Evolutionary conservation across 2,329 filamentous ascomycete genomes (phyloP).

Genomic region (Arthrobotrys sphaeroides): DNA sequence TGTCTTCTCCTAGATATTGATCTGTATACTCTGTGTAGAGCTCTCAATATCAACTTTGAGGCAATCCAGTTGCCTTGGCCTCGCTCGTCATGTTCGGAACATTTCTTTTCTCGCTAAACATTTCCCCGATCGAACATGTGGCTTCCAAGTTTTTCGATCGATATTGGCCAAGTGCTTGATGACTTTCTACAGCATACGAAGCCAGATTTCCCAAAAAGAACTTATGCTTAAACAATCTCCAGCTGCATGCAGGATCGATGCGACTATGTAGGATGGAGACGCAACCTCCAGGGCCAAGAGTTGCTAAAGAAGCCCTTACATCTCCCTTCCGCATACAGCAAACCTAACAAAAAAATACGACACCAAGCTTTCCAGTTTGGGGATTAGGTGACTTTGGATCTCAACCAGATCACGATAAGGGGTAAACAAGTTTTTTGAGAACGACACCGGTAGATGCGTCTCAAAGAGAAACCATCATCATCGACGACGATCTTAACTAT

Average conservation of each 20-base stretch:
- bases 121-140: neutral
- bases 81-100: too few species aligned
- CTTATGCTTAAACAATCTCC: too few species aligned
- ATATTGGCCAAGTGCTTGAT: neutral
- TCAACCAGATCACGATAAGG: neutral
- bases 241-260: neutral
- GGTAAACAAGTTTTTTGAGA: slow-evolving; percentile 3
- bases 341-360: neutral
- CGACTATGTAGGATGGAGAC: neutral
- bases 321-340: neutral
- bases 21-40: neutral
- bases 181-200: neutral
- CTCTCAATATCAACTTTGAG: neutral
- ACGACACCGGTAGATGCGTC: neutral
- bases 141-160: neutral
- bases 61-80: neutral
- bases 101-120: neutral
- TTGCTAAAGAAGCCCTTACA: neutral
- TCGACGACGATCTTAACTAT: neutral
- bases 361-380: neutral
- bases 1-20: neutral
- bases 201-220: too few species aligned
- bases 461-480: neutral
- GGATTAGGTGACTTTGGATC: neutral
- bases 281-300: too few species aligned